phyloP scores from a whole-genome alignment of 768 basidiomycete genomes.

The Lactarius trivialis region DNA sequence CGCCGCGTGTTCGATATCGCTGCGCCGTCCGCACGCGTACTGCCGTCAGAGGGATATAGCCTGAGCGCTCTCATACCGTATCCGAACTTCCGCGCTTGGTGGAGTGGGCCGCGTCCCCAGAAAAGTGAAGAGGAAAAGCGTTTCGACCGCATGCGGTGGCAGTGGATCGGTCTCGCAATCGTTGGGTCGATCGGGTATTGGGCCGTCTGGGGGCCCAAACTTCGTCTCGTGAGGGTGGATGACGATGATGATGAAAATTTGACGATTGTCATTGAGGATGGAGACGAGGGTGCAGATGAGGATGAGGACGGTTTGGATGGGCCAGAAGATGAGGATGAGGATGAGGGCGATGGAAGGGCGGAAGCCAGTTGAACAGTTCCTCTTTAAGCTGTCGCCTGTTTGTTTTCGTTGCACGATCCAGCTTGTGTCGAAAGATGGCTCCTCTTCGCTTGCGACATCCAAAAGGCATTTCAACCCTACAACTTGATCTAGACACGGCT shows the following conservation, averaged over 20 bases:
- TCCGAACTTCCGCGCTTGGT: constrained; percentile 29
- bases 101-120: constrained; percentile 21
- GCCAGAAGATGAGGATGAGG: not conserved
- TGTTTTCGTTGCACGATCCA: not conserved
- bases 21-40: constrained; percentile 24
- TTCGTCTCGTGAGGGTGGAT: not conserved
- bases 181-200: constrained; percentile 37
- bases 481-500: constrained; percentile 52
- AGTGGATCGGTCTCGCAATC: constrained; percentile 43
- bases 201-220: constrained; percentile 10
- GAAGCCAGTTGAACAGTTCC: not conserved
- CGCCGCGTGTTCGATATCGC: constrained; percentile 38
- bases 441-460: constrained; percentile 79
- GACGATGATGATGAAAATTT: constrained; percentile 9
- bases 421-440: constrained; percentile 40
- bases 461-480: constrained; percentile 71
- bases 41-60: constrained; percentile 33
- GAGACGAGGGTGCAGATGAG: constrained; percentile 17
- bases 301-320: not conserved
- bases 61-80: constrained; percentile 26
- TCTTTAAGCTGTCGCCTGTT: not conserved
- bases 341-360: not conserved
- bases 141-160: constrained; percentile 46
- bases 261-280: constrained; percentile 9
- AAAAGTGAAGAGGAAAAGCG: constrained; percentile 40